A percentile compares a stretch with the other conserved stretches of the same genome.
phyloP scores from a whole-genome alignment of 1,284 basidiomycete species.

The Coniferiporia weirii region DNA sequence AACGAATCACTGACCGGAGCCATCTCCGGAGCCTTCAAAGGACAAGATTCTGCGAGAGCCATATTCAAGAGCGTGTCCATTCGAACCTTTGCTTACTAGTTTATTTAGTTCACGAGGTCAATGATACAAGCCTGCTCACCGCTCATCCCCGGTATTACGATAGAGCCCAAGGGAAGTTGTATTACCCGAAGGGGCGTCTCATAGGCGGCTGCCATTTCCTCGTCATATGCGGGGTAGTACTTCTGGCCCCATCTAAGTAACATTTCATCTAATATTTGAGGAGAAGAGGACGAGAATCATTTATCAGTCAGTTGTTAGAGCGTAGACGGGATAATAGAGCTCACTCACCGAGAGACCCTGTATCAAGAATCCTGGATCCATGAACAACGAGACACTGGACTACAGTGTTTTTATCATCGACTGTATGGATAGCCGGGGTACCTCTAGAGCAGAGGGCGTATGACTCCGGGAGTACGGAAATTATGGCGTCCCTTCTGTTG shows the following conservation, averaged over 20 bases:
- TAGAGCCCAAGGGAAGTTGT: conserved; percentile 47
- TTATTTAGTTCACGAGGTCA: not conserved
- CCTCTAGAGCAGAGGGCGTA: conserved; percentile 59
- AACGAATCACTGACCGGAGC: conserved; percentile 39
- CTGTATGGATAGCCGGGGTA: conserved; percentile 51
- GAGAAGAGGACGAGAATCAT: conserved; percentile 9
- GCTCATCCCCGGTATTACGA: conserved; percentile 63
- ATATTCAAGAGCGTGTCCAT: conserved; percentile 76
- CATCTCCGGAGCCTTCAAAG: conserved; percentile 58
- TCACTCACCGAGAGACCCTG: conserved; percentile 49
- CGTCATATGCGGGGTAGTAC: not conserved
- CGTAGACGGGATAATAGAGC: conserved; percentile 11
- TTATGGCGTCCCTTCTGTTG: not conserved
- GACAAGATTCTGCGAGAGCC: conserved; percentile 61
- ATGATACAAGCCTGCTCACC: conserved; percentile 38
- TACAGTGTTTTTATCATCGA: conserved; percentile 43
- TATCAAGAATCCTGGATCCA: conserved; percentile 43
- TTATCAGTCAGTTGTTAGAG: not conserved
- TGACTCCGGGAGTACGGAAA: conserved; percentile 20
- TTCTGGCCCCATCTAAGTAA: not conserved
- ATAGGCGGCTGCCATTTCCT: not conserved
- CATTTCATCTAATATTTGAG: conserved; percentile 36
- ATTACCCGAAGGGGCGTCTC: conserved; percentile 24
- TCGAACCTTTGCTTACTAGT: conserved; percentile 53
- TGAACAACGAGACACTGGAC: conserved; percentile 58